Evolutionary conservation across 371 early-diverging fungal genomes (phyloP).

Genomic region (Mucor sp.): DNA sequence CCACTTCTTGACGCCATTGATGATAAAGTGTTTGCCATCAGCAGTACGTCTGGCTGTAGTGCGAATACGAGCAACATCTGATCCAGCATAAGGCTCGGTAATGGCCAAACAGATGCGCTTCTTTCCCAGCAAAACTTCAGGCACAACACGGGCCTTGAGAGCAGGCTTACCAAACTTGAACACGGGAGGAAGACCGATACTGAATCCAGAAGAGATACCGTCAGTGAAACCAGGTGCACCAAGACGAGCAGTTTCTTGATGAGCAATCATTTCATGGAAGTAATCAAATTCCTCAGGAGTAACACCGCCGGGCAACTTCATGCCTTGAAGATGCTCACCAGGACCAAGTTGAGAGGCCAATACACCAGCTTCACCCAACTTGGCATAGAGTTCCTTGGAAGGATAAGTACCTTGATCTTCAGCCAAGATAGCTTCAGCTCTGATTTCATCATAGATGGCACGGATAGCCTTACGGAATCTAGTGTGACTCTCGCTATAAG

Average conservation of each 20-base stretch:
- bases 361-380: constrained; percentile 69
- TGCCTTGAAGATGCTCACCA: constrained; percentile 39
- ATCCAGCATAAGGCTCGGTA: constrained; percentile 69
- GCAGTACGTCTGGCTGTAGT: constrained; percentile 74
- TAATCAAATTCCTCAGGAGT: constrained; percentile 65
- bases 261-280: constrained; percentile 80
- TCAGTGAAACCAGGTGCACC: constrained; percentile 77
- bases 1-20: constrained; percentile 73
- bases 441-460: constrained; percentile 52
- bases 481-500: constrained; percentile 56
- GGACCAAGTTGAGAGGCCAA: constrained; percentile 68
- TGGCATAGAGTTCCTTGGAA: constrained; percentile 48
- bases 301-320: constrained; percentile 50
- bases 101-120: constrained; percentile 81
- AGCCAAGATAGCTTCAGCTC: constrained; percentile 39
- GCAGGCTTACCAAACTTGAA: constrained; percentile 71
- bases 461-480: constrained; percentile 58
- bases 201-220: constrained; percentile 44
- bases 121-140: constrained; percentile 69
- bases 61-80: constrained; percentile 80
- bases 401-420: constrained; percentile 53
- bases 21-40: constrained; percentile 66
- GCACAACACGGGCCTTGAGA: constrained; percentile 60
- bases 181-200: constrained; percentile 61
- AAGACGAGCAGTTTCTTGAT: constrained; percentile 79